Evolutionary conservation across 129 eudicot species (phyloP).

Genomic region (Flaveria robusta): DNA sequence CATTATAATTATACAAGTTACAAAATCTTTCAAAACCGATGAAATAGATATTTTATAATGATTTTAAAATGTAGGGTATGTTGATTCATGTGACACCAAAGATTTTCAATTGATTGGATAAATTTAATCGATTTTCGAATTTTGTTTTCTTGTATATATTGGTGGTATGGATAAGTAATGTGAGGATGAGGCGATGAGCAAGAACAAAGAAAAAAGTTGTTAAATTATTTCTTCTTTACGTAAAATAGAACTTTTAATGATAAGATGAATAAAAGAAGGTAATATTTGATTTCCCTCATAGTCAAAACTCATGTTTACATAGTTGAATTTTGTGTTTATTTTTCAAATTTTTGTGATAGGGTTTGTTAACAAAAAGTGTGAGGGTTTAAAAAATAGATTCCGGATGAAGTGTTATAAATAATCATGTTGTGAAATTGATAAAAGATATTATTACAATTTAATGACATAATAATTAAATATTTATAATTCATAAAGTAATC

Average conservation of each 20-base stretch:
- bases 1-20: too few relatives aligned
- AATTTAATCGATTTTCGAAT: constrained; percentile 22
- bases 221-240: neutral
- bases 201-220: neutral
- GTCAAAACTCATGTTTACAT: too few relatives aligned
- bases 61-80: neutral
- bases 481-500: too few relatives aligned
- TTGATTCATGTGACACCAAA: constrained; percentile 38
- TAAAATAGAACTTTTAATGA: neutral
- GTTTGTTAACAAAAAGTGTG: neutral
- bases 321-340: too few relatives aligned
- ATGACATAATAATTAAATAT: too few relatives aligned
- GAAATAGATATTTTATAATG: too few relatives aligned
- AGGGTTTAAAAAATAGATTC: neutral
- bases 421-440: too few relatives aligned
- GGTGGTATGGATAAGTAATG: constrained; percentile 58
- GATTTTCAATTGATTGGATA: constrained; percentile 8
- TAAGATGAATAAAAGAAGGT: neutral
- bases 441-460: too few relatives aligned
- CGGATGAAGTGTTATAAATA: too few relatives aligned
- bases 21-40: too few relatives aligned
- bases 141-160: constrained; percentile 20
- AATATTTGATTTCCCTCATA: neutral
- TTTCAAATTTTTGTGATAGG: neutral
- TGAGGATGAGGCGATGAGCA: constrained; percentile 37